phyloP scores from a whole-genome alignment of 2,329 filamentous ascomycete species.

The Pestalotiopsis sp. region DNA sequence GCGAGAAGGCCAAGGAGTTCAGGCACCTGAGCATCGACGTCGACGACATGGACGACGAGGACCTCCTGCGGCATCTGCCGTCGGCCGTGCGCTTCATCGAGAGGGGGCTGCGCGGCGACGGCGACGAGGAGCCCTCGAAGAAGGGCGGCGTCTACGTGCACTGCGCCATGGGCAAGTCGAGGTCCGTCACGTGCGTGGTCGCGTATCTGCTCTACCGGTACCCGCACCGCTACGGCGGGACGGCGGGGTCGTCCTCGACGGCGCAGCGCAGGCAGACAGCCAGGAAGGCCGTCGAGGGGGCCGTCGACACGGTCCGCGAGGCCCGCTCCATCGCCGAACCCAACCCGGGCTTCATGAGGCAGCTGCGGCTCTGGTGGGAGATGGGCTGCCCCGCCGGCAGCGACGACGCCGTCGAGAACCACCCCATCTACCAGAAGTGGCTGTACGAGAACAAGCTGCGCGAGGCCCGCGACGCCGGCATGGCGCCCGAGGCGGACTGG shows the following conservation, averaged over 20 bases:
- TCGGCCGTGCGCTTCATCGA: slow-evolving; percentile 83
- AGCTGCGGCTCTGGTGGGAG: slow-evolving; percentile 82
- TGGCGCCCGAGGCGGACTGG: slow-evolving; percentile 74
- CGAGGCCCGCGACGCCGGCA: slow-evolving; percentile 67
- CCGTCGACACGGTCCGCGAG: slow-evolving; percentile 70
- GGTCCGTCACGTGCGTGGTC: slow-evolving; percentile 81
- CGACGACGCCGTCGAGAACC: slow-evolving; percentile 56
- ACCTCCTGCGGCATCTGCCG: slow-evolving; percentile 81
- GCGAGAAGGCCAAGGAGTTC: slow-evolving; percentile 58
- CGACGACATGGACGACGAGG: slow-evolving; percentile 88
- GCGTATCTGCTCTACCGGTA: slow-evolving; percentile 81
- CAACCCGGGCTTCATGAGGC: slow-evolving; percentile 88
- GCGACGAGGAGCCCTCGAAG: slow-evolving; percentile 16
- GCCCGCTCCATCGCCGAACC: slow-evolving; percentile 81
- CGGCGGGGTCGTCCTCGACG: slow-evolving; percentile 32
- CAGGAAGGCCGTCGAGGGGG: slow-evolving; percentile 54
- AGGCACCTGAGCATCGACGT: slow-evolving; percentile 80
- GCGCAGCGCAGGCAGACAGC: slow-evolving; percentile 43
- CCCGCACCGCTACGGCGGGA: slow-evolving; percentile 52
- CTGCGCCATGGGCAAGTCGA: slow-evolving; percentile 95
- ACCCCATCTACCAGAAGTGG: slow-evolving; percentile 80
- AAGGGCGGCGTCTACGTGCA: slow-evolving; percentile 56
- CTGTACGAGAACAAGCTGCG: slow-evolving; percentile 57
- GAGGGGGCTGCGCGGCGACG: slow-evolving; percentile 65
- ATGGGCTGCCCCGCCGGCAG: slow-evolving; percentile 77